These are phyloP conservation scores for Elaphomyces granulatus DNA, from an alignment of 495 filamentous ascomycete species.

Conservation along the genomic window DNA sequence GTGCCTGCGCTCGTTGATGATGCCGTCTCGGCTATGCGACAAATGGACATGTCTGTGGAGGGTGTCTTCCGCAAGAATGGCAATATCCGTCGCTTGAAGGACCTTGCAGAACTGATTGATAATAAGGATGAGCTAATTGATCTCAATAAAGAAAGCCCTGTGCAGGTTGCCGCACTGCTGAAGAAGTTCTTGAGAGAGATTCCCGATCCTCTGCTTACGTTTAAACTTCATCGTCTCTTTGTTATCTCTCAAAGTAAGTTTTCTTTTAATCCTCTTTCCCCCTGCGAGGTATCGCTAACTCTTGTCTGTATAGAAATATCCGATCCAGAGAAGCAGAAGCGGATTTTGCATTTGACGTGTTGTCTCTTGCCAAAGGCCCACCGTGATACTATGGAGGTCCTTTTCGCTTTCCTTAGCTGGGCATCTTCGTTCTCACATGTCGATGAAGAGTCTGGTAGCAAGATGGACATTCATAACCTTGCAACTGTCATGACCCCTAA, in stretches of 20 bases:
- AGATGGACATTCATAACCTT: constrained; percentile 98
- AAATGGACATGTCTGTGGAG: constrained; percentile 98
- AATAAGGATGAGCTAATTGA: constrained; percentile 71
- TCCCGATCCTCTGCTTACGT: constrained; percentile 86
- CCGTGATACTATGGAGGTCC: constrained; percentile 85
- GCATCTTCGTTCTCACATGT: constrained; percentile 92
- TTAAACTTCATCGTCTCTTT: constrained; percentile 86
- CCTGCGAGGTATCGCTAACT: constrained; percentile 16
- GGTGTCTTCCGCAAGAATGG: constrained; percentile 99
- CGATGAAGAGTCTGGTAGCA: constrained; percentile 80
- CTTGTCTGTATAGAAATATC: constrained; percentile 53
- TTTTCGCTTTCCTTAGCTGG: constrained; percentile 97
- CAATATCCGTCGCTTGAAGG: constrained; percentile 81
- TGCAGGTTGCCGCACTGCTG: constrained; percentile 85
- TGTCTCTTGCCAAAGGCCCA: constrained; percentile 88
- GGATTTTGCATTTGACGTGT: constrained; percentile 80
- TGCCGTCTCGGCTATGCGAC: constrained; percentile 80
- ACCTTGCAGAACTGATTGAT: constrained; percentile 72
- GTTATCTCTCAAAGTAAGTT: constrained; percentile 70
- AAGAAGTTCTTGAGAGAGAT: constrained; percentile 94
- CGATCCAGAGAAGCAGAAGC: constrained; percentile 66
- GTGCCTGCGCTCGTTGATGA: constrained; percentile 87
- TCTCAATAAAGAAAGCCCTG: constrained; percentile 67
- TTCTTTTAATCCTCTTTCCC: background rate
- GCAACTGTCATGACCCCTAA: constrained; percentile 98